Conservation (phyloP, 2,329 filamentous ascomycete species). For the Trichoderma semiorbis region DNA sequence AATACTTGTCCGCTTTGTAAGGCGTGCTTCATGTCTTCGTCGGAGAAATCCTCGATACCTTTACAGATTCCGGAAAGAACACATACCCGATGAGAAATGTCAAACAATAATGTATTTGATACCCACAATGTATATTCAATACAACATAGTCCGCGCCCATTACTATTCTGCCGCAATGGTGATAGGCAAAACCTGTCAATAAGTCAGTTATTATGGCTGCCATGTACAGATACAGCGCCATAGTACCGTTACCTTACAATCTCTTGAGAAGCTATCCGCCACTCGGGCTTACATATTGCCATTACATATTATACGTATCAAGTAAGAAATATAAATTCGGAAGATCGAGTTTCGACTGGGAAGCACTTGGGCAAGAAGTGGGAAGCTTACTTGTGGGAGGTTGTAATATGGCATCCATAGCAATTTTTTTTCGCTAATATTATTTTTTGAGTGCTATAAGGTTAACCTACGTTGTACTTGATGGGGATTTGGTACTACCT, state of each 20-base stretch:
- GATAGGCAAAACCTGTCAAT: neutral
- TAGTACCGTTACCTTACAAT: neutral
- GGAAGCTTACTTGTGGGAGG: neutral
- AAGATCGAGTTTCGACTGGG: too few species aligned
- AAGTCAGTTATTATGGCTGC: neutral
- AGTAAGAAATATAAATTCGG: neutral
- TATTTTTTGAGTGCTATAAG: neutral
- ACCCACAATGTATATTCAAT: neutral
- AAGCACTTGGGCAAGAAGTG: neutral
- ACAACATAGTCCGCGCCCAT: neutral
- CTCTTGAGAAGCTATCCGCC: neutral
- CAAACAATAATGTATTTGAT: neutral
- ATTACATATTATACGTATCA: neutral
- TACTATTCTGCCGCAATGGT: neutral
- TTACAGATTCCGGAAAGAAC: neutral
- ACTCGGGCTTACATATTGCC: neutral
- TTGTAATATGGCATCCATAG: neutral
- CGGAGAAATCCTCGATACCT: neutral
- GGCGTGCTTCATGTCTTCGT: conserved; percentile 4
- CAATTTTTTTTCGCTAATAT: neutral
- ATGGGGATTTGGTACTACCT: neutral
- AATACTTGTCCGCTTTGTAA: conserved; percentile 23
- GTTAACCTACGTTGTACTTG: neutral
- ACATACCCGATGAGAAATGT: neutral
- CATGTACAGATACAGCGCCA: neutral